phyloP scores from a whole-genome alignment of 2,329 filamentous ascomycete genomes.

The Sporothrix dimorphospora region DNA sequence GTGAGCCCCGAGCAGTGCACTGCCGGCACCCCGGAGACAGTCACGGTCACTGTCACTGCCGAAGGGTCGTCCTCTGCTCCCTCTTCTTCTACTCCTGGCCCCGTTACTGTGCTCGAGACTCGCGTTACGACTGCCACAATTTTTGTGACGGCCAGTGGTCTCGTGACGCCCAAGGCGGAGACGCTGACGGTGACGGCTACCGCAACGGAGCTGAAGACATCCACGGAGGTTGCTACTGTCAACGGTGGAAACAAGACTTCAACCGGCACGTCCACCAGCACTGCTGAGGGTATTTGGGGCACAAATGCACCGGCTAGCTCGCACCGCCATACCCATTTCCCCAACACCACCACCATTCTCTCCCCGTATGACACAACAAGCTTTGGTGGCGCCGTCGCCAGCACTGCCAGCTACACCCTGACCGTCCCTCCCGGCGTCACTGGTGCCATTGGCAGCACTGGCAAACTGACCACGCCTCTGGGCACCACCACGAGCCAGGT shows the following conservation, averaged over 20 bases:
- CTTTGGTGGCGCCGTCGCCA: background rate
- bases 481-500: conserved; percentile 39
- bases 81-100: background rate
- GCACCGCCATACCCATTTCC: conserved; percentile 18
- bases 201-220: conserved; percentile 19
- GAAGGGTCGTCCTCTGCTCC: background rate
- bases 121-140: conserved; percentile 28
- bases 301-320: background rate
- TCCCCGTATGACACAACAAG: conserved; percentile 3
- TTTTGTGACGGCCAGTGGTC: conserved; percentile 28
- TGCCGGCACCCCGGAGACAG: background rate
- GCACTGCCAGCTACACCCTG: conserved; percentile 31
- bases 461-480: conserved; percentile 17
- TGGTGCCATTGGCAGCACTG: conserved; percentile 11
- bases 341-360: conserved; percentile 28
- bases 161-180: conserved; percentile 13
- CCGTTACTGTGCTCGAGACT: conserved; percentile 22
- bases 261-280: conserved; percentile 25
- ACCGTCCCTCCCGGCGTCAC: conserved; percentile 20
- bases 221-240: conserved; percentile 21
- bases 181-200: conserved; percentile 26
- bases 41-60: conserved; percentile 19
- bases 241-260: background rate
- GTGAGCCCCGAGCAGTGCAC: conserved; percentile 1
- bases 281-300: conserved; percentile 23